A percentile compares a stretch with the other conserved stretches of the same genome.
These are phyloP conservation scores for Sphaerostilbella broomeana DNA, from an alignment of 2,329 filamentous ascomycete genomes.

Conservation along the genomic window DNA sequence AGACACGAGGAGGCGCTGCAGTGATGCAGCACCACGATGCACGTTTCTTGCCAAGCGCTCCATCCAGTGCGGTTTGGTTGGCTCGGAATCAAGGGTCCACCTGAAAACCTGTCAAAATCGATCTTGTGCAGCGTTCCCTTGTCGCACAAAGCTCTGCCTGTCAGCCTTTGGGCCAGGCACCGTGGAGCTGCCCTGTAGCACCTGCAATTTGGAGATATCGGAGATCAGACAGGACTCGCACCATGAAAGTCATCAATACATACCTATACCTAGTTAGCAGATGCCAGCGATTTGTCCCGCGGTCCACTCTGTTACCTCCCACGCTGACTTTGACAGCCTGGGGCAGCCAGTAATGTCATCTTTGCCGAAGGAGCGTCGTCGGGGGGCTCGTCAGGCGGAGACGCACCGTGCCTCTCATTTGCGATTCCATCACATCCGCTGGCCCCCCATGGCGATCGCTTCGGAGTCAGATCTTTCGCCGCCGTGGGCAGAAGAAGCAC, in stretches of 20 bases:
- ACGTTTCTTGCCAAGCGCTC: slow-evolving; percentile 6
- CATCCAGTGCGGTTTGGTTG: neutral
- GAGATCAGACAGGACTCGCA: too few species aligned
- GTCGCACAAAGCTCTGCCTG: slow-evolving; percentile 3
- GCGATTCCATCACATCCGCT: too few species aligned
- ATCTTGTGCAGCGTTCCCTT: slow-evolving; percentile 12
- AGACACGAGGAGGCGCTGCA: slow-evolving; percentile 7
- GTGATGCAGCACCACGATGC: slow-evolving; percentile 5
- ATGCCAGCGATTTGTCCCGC: too few species aligned
- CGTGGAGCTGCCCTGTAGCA: neutral
- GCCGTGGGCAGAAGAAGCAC: too few species aligned
- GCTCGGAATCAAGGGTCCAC: slow-evolving; percentile 9
- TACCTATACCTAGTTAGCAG: too few species aligned
- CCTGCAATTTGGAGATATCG: slow-evolving; percentile 5
- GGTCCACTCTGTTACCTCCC: too few species aligned
- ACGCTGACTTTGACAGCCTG: too few species aligned
- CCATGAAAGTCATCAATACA: too few species aligned
- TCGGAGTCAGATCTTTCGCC: slow-evolving; percentile 13
- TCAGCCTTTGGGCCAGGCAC: neutral
- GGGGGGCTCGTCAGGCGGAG: too few species aligned
- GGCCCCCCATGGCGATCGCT: slow-evolving; percentile 15
- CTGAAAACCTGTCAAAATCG: slow-evolving; percentile 13
- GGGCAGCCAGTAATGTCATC: too few species aligned
- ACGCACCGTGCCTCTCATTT: too few species aligned
- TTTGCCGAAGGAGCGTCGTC: too few species aligned